A percentile compares a stretch with the other conserved stretches of the same genome.
These are phyloP conservation scores for Claviceps quebecensis DNA, from an alignment of 2,329 filamentous ascomycete species.

Conservation along the genomic window DNA sequence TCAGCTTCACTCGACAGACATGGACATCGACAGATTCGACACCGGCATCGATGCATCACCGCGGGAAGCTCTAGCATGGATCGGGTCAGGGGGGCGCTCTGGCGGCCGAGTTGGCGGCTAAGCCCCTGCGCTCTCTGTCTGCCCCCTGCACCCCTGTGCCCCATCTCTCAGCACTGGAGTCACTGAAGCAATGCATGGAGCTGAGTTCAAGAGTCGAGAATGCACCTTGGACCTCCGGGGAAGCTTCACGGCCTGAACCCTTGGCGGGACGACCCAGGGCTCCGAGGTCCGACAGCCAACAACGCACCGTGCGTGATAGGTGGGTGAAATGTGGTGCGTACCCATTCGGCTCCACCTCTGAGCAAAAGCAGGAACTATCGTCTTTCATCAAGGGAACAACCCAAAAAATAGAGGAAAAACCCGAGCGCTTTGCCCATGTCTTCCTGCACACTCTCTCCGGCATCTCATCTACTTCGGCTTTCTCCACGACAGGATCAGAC, in stretches of 20 bases:
- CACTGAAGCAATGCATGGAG: no score
- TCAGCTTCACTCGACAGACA: no score
- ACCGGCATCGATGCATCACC: not conserved
- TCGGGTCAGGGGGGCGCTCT: not conserved
- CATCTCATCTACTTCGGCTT: not conserved
- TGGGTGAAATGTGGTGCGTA: not conserved
- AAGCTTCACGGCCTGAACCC: not conserved
- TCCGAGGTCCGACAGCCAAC: not conserved
- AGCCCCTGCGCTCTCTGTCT: no score
- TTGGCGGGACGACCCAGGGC: not conserved
- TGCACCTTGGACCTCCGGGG: not conserved
- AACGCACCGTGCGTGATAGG: not conserved
- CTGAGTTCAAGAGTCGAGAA: no score
- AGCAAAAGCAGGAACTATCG: slow-evolving; percentile 7
- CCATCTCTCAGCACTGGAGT: no score
- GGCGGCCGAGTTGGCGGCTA: not conserved
- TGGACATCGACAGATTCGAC: no score
- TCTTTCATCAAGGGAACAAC: slow-evolving; percentile 6
- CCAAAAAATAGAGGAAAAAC: slow-evolving; percentile 1
- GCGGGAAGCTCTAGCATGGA: not conserved
- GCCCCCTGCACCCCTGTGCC: no score
- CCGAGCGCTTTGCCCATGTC: slow-evolving; percentile 5
- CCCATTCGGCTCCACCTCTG: slow-evolving; percentile 13
- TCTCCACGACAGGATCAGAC: slow-evolving; percentile 1
- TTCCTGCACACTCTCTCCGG: slow-evolving; percentile 1